Evolutionary conservation across 441 rosid species (phyloP), one percentile per base, ranked within the genome.

Genomic region (Corymbia calophylla): DNA sequence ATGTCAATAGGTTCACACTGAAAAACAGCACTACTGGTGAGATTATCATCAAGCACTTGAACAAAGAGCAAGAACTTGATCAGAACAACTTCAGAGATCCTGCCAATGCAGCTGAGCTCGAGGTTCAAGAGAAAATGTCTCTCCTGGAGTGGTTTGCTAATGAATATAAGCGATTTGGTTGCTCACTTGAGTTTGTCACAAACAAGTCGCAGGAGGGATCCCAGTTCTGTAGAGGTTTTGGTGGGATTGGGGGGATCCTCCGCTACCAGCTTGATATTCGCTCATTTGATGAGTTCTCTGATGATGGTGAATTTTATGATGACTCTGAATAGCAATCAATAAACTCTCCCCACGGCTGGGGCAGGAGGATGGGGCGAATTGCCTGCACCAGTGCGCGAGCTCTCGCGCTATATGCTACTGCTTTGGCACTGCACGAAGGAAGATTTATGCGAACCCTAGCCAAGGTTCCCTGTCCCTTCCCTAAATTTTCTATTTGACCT

Each of bases 91-190:
- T 95, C 47, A 93, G 94, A 88, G 97, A 97, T 87, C 4, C 93
- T 44, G 87, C 82, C n/a, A 92, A 82, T 49, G 88, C 91, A 49
- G 94, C 95, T 9, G 98, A 97, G 88, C 89, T 96, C 44, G 98
- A 96, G 90, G 95, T 95, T 91, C 92, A 89, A 86, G 98, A 96
- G 39, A 96, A 96, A 92, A 89, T 90, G 89, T 91, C 96, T 4
- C 93, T 97, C 86, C 95, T 97, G 54, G 99, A 97, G 93, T 97
- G 99, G 99, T 96, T 97, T 92, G 99, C 98, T 54, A 95, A 94
- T 62, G 97, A 96, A 68, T 97, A 97, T 91, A 96, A 89, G 95
- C 91, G 90, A 86, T 97, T 96, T 90, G 98, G 99, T 49, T 97
- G 98, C 92, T 90, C 93, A 1, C 97, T 96, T 12, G 97, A 97